These are phyloP conservation scores for Neonectria coccinea DNA, from an alignment of 2,329 filamentous ascomycete species.

Conservation along the genomic window DNA sequence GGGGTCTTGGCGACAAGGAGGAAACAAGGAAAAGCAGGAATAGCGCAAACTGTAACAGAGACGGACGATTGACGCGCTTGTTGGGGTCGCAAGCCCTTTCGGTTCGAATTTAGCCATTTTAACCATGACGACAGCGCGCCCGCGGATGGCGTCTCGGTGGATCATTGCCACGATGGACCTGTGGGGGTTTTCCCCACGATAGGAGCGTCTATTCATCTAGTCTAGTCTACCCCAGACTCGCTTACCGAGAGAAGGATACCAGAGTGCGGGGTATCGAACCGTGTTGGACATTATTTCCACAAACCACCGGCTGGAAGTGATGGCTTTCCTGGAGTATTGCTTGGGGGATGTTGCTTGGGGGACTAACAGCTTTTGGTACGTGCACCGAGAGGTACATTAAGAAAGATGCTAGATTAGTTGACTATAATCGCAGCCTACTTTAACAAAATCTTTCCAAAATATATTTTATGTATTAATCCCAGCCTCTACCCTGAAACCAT, in stretches of 20 bases:
- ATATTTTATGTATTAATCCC: too few species aligned
- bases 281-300: constrained; percentile 16
- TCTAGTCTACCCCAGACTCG: constrained; percentile 8
- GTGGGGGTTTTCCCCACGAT: neutral
- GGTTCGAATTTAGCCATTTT: neutral
- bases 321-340: too few species aligned
- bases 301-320: neutral
- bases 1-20: neutral
- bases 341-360: too few species aligned
- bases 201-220: neutral
- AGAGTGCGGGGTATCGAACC: constrained; percentile 3
- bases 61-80: neutral
- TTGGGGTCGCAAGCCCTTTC: neutral
- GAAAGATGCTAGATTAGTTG: too few species aligned
- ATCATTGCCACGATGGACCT: constrained; percentile 13
- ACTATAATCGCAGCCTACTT: too few species aligned
- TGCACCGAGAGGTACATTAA: too few species aligned
- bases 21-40: neutral
- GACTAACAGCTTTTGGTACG: too few species aligned
- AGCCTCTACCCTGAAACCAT: too few species aligned
- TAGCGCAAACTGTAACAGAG: neutral
- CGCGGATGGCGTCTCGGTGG: constrained; percentile 1
- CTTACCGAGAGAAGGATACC: neutral
- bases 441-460: too few species aligned
- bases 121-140: neutral